Evolutionary conservation across 495 filamentous ascomycete species (phyloP), one percentile per base, ranked within the genome.

Genomic region (Tuber microsphaerosporum): DNA sequence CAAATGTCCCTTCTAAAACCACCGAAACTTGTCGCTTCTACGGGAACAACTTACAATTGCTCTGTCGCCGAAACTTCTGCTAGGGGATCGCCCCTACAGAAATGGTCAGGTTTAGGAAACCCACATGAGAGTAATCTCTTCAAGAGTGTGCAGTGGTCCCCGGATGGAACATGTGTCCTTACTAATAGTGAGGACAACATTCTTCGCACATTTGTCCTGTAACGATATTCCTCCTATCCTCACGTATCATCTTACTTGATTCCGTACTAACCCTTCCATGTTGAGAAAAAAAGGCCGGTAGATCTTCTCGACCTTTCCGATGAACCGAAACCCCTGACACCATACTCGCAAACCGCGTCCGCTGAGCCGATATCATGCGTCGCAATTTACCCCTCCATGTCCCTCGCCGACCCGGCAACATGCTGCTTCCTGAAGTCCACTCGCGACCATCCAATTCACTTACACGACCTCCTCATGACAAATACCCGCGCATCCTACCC

Each of bases 121-220:
- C 69, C 72, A 37, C 71, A 37, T 1, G 79, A 76, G 71, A 80
- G 74, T 9, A 86, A 86, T 76, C 87, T 87, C 82, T 90, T 91
- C 82, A 91, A 89, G 80, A 86, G 85, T 70, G 87, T 86, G 43
- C 87, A 89, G 87, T 91, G 89, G 89, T 89, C 92, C 10, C 89
- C 92, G 70, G 94, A 97, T 81, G 93, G 94, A 22, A 95, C 93
- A 16, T 89, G 89, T 10, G 84, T 97, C 70, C 82, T 99, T 80
- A 92, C 93, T n/a, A 87, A 88, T 41, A 90, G 87, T 56, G 89
- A 89, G 10, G 87, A 92, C 75, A 89, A 94, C 79, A 85, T 84
- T 70, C 86, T 96, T 65, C 86, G 89, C 71, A 89, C 90, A 19
- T 95, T 90, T 83, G 88, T 96, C 44, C 80, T 97, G 87, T 90